A percentile compares a stretch with the other conserved stretches of the same genome.
phyloP scores from a whole-genome alignment of 176 grass and related monocot genomes.

The Aegilops bicornis region DNA sequence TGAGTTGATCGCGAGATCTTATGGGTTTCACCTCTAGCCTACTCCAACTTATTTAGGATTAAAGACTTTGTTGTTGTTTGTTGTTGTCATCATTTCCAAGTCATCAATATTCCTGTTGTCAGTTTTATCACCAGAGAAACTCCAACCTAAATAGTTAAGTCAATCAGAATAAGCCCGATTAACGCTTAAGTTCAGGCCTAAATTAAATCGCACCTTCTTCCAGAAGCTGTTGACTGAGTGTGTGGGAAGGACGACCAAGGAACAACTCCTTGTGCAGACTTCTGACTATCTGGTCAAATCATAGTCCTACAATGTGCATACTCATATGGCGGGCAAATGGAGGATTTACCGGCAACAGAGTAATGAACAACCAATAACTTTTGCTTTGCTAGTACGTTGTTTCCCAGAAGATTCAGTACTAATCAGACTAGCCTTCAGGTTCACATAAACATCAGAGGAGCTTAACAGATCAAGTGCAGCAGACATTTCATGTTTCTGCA shows the following conservation, averaged over 20 bases:
- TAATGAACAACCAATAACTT: background rate
- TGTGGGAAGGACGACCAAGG: too few relatives aligned
- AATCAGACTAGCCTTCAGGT: background rate
- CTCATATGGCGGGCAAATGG: background rate
- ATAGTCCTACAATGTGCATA: background rate
- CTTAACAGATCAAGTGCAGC: background rate
- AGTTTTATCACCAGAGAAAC: background rate
- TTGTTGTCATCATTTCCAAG: too few relatives aligned
- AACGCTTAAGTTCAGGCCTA: background rate
- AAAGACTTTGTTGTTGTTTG: too few relatives aligned
- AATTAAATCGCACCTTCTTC: too few relatives aligned
- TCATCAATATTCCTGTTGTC: background rate
- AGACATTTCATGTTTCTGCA: conserved; percentile 2
- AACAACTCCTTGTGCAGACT: background rate
- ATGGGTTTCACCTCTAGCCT: too few relatives aligned
- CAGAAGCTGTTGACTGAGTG: too few relatives aligned
- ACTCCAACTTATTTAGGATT: too few relatives aligned
- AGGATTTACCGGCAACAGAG: background rate
- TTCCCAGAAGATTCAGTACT: background rate
- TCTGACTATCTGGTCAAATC: background rate
- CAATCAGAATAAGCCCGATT: background rate
- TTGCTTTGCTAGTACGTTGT: background rate
- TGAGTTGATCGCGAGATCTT: too few relatives aligned
- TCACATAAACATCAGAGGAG: background rate
- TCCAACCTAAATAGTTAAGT: background rate